Evolutionary conservation across 306 rosid genomes (phyloP), one percentile per base, ranked within the genome.

Genomic region (Carpinus viminea): DNA sequence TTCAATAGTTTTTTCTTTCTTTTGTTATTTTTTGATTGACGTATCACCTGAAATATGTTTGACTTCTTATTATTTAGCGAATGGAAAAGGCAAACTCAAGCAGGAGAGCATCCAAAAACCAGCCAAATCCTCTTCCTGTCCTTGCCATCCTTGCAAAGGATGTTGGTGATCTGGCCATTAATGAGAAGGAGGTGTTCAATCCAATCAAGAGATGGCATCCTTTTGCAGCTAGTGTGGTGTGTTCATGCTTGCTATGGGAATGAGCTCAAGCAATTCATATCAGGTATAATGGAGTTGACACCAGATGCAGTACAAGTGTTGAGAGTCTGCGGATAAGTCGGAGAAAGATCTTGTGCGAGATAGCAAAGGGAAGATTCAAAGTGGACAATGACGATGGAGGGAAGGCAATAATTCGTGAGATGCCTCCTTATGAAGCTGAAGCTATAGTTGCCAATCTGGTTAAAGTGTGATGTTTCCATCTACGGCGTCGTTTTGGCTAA

Each of bases 381-480:
- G 99, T 93, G 28, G 99, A 92, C 59, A 93, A 97, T 69, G 98
- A 95, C 18, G 99, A 95, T 56, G 99, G 99, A 70, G 99, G 98
- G 74, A 95, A 95, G 87, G 98, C 96, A 79, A 90, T 95, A 85
- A 95, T 95, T 74, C 98, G 99, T 20, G 99, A 95, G 89, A 92
- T 95, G 99, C 98, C 98, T 76, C 98, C 99, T 71, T 95, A 62
- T 61, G 99, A 95, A 85, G 97, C 98, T 74, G 98, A 95, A 86
- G 81, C 91, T 79, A 96, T 96, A 47, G 91, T 95, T 72, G 96
- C 98, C 72, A 93, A 95, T 86, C 84, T 95, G 86, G 99, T 95
- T 31, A 93, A 91, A 90, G 83, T 74, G 70, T 95, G 99, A n/a
- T n/a, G n/a, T n/a, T n/a, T n/a, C n/a, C n/a, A n/a, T n/a, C n/a